These are phyloP conservation scores for Solanum hybrid DNA, from an alignment of 305 asterid genomes.

Conservation along the genomic window DNA sequence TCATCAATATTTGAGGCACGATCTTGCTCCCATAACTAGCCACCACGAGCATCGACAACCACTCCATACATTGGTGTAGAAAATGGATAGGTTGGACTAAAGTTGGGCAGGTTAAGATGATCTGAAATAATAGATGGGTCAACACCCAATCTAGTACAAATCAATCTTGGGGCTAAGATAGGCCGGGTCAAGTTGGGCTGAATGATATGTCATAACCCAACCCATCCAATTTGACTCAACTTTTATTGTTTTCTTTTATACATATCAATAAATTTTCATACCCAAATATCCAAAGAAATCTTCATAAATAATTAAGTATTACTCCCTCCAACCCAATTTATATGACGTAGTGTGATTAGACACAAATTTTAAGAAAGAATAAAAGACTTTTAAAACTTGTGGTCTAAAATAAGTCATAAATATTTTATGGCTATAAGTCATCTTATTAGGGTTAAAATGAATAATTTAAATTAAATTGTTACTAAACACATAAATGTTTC, in stretches of 20 bases:
- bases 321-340: not conserved
- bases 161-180: not conserved
- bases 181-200: not conserved
- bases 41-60: not conserved
- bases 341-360: not conserved
- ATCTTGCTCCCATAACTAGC: not conserved
- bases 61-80: not conserved
- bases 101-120: not conserved
- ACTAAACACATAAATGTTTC: not conserved
- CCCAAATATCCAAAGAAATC: not conserved
- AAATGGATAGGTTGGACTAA: not conserved
- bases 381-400: not conserved
- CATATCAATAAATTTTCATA: not conserved
- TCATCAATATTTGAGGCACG: not conserved
- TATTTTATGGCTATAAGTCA: not conserved
- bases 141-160: not conserved
- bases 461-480: no score
- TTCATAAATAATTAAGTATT: not conserved
- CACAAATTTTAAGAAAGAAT: no score
- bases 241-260: no score
- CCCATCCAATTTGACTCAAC: not conserved
- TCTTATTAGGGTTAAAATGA: not conserved
- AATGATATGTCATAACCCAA: not conserved
- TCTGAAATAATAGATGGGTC: not conserved
- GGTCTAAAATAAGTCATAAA: not conserved